Conservation (phyloP, 495 filamentous ascomycete species). For the Elaphomyces granulatus region DNA sequence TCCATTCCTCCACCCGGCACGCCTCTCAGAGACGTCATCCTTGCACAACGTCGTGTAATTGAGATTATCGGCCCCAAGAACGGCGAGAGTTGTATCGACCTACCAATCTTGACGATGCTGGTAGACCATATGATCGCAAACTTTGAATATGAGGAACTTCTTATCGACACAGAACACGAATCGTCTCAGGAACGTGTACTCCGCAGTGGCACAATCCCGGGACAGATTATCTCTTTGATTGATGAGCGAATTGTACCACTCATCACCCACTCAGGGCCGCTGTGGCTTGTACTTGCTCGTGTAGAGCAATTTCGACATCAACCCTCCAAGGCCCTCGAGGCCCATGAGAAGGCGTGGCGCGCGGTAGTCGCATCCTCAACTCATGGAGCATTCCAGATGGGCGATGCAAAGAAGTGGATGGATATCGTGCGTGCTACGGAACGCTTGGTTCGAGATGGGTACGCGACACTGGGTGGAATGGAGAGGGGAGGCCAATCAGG, state of each 20-base stretch:
- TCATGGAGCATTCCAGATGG: constrained; percentile 35
- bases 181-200: constrained; percentile 15
- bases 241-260: constrained; percentile 60
- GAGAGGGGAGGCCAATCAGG: constrained; percentile 19
- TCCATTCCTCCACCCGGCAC: constrained; percentile 57
- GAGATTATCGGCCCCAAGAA: constrained; percentile 50
- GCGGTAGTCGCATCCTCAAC: constrained; percentile 39
- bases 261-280: constrained; percentile 60
- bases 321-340: constrained; percentile 57
- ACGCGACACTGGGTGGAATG: constrained; percentile 32
- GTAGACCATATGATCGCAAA: constrained; percentile 50
- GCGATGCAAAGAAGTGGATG: constrained; percentile 33
- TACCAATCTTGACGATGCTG: constrained; percentile 52
- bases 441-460: constrained; percentile 32
- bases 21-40: constrained; percentile 56
- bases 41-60: constrained; percentile 57
- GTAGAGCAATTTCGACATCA: constrained; percentile 56
- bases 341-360: constrained; percentile 82
- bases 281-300: constrained; percentile 60
- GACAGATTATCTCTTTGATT: constrained; percentile 54
- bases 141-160: constrained; percentile 27
- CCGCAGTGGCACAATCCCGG: constrained; percentile 30
- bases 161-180: constrained; percentile 11
- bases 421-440: constrained; percentile 35
- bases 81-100: constrained; percentile 68